phyloP scores from a whole-genome alignment of 306 rosid genomes.

The barrel medic (Medicago truncatula) region DNA sequence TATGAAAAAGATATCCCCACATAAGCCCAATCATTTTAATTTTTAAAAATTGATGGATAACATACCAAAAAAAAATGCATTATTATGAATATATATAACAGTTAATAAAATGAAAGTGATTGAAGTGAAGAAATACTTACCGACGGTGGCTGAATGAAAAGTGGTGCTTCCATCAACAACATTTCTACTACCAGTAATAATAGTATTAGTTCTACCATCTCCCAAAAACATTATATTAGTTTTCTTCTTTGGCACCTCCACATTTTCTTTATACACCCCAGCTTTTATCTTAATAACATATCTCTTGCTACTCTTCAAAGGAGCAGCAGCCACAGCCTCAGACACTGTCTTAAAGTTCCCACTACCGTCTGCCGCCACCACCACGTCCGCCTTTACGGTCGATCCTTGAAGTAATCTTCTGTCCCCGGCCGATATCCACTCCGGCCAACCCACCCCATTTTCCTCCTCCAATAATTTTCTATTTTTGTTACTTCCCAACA shows the following conservation, averaged over 20 bases:
- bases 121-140: conserved; percentile 44
- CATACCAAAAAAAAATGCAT: not conserved
- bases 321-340: conserved; percentile 82
- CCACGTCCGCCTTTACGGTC: conserved; percentile 54
- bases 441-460: conserved; percentile 61
- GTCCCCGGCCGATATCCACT: conserved; percentile 74
- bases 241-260: conserved; percentile 73
- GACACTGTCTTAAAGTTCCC: conserved; percentile 76
- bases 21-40: not conserved
- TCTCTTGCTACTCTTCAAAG: conserved; percentile 62
- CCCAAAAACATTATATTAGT: conserved; percentile 81
- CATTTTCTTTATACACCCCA: conserved; percentile 78
- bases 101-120: not conserved
- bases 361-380: conserved; percentile 87
- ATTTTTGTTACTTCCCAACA: not conserved
- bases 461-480: conserved; percentile 44
- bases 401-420: conserved; percentile 67
- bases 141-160: conserved; percentile 89
- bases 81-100: not conserved
- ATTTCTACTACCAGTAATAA: conserved; percentile 74
- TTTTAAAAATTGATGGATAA: not conserved
- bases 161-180: conserved; percentile 95
- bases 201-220: conserved; percentile 66
- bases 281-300: conserved; percentile 74
- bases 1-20: not conserved